phyloP scores from a whole-genome alignment of 108 stramenopile species.

The Fragilaria radians region DNA sequence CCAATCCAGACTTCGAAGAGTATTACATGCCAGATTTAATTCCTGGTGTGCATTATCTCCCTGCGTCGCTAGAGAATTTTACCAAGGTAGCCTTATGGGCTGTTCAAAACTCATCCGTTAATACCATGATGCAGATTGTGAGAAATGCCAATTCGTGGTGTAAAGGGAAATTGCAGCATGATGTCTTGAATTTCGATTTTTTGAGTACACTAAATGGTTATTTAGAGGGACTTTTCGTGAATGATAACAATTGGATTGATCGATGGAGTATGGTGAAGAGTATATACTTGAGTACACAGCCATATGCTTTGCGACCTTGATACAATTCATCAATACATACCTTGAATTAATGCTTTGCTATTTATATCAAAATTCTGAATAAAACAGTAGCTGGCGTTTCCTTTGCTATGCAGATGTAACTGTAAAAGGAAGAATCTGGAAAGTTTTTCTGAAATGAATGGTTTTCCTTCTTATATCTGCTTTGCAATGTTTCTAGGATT shows the following conservation, averaged over 20 bases:
- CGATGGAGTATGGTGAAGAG: background rate
- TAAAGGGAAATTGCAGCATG: conserved; percentile 8
- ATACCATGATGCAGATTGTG: conserved; percentile 22
- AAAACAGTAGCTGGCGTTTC: too few species aligned
- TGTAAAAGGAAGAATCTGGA: too few species aligned
- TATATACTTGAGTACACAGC: background rate
- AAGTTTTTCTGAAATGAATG: too few species aligned
- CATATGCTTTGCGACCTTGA: too few species aligned
- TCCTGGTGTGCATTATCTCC: conserved; percentile 40
- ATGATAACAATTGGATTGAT: background rate
- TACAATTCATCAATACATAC: too few species aligned
- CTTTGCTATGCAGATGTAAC: too few species aligned
- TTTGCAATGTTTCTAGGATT: too few species aligned
- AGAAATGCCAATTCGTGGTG: conserved; percentile 41
- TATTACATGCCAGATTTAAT: conserved; percentile 22
- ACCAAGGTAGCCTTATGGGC: conserved; percentile 18
- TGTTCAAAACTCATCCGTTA: conserved; percentile 20
- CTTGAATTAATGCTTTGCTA: too few species aligned
- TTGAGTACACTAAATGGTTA: background rate
- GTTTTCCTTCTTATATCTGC: too few species aligned
- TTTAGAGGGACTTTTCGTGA: background rate
- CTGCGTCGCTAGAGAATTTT: conserved; percentile 29
- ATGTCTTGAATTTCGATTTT: background rate
- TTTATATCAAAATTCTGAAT: too few species aligned
- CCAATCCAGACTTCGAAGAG: conserved; percentile 40